These are phyloP conservation scores for Sisymbrium altissimum DNA, from an alignment of 345 rosid genomes.

Conservation along the genomic window DNA sequence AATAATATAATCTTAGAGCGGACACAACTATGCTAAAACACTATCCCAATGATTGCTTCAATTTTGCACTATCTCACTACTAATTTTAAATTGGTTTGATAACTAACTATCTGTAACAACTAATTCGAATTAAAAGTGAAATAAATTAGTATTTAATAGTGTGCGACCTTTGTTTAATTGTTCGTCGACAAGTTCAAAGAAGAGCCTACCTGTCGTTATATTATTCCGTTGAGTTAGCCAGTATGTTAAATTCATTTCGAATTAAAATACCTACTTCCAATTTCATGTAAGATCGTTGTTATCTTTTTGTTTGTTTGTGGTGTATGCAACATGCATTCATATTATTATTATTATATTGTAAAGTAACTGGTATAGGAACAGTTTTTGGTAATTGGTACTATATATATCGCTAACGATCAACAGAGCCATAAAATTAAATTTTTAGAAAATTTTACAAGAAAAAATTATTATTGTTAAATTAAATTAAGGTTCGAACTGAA, in stretches of 20 bases:
- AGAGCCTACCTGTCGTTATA: background rate
- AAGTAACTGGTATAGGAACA: too few relatives aligned
- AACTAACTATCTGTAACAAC: slow-evolving; percentile 3
- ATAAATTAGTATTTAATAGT: background rate
- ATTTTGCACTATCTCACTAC: background rate
- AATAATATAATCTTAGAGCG: background rate
- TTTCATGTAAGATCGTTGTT: background rate
- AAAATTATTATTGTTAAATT: too few relatives aligned
- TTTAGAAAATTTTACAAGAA: too few relatives aligned
- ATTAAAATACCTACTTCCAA: background rate
- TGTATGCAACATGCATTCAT: background rate
- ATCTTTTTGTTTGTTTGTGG: background rate
- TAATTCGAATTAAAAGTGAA: background rate
- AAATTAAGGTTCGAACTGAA: too few relatives aligned
- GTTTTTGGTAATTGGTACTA: background rate
- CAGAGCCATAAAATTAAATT: background rate
- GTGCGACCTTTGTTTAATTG: background rate
- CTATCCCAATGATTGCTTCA: background rate
- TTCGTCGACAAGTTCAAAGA: background rate
- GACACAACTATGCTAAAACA: background rate
- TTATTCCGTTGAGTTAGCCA: background rate
- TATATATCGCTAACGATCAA: background rate
- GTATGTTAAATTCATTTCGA: background rate
- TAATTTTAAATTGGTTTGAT: background rate
- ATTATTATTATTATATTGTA: background rate